phyloP scores from a whole-genome alignment of 2,329 filamentous ascomycete genomes.

The Colletotrichum chrysophilum region DNA sequence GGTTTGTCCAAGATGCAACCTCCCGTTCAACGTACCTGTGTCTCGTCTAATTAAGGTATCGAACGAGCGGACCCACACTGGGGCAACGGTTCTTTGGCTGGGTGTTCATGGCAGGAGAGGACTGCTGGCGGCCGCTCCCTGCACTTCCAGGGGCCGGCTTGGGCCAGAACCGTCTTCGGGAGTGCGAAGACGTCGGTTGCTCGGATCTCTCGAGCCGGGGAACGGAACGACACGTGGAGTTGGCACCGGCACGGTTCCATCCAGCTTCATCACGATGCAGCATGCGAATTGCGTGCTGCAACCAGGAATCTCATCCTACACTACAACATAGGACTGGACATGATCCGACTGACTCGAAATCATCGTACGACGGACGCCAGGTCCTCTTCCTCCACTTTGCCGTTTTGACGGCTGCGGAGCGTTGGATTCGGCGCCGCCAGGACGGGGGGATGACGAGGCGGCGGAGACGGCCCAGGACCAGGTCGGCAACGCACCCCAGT shows the following conservation, averaged over 20 bases:
- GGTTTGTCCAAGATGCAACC: background rate
- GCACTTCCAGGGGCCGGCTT: background rate
- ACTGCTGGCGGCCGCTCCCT: background rate
- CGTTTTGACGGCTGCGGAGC: constrained; percentile 11
- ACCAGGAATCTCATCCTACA: background rate
- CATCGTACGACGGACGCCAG: background rate
- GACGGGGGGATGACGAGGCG: constrained; percentile 8
- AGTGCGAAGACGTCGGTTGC: background rate
- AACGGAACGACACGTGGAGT: background rate
- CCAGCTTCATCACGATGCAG: background rate
- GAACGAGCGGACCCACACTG: background rate
- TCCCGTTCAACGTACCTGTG: background rate
- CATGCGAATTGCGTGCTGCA: background rate
- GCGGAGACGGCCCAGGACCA: constrained; percentile 9
- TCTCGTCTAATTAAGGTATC: background rate
- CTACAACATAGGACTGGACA: background rate
- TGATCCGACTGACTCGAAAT: constrained; percentile 14
- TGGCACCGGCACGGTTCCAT: background rate
- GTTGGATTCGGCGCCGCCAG: constrained; percentile 3
- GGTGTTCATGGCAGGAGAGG: background rate
- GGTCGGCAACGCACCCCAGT: background rate
- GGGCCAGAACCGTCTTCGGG: background rate
- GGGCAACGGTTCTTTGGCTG: background rate
- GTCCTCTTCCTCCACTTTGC: background rate
- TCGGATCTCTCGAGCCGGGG: background rate